A percentile compares a stretch with the other conserved stretches of the same genome.
Conservation (phyloP, 2,329 filamentous ascomycete genomes). For the Fusarium sp. region DNA sequence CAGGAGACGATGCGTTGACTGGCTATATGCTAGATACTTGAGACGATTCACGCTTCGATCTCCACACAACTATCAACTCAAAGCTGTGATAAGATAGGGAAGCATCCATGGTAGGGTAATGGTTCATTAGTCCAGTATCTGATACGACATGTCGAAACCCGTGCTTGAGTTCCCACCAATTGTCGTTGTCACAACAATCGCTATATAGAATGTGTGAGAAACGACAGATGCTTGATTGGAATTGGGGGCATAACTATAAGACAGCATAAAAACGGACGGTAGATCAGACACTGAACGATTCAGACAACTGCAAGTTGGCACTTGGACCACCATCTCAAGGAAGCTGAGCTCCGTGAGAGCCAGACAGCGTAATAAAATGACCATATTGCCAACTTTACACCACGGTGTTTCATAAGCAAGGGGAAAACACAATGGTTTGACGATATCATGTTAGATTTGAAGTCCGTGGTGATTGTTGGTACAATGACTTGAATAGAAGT, state of each 20-base stretch:
- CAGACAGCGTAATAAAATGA: background rate
- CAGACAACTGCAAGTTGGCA: constrained; percentile 21
- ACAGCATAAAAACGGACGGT: constrained; percentile 30
- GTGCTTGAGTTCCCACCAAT: background rate
- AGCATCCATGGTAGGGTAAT: background rate
- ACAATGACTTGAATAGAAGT: background rate
- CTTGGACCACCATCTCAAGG: constrained; percentile 21
- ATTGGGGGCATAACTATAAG: background rate
- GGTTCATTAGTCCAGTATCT: constrained; percentile 8
- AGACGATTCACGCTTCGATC: constrained; percentile 37
- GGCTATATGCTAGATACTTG: constrained; percentile 20
- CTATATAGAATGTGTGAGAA: background rate
- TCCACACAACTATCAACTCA: constrained; percentile 27
- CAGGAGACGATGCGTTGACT: constrained; percentile 29
- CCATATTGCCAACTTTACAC: background rate
- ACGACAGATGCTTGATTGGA: background rate
- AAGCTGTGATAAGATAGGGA: constrained; percentile 21
- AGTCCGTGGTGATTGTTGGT: background rate
- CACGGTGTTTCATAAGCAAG: too few species aligned
- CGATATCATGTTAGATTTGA: background rate
- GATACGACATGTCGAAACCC: constrained; percentile 17
- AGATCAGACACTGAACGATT: constrained; percentile 34
- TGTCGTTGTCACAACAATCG: background rate
- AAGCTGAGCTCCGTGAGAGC: background rate
- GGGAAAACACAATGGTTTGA: background rate